Evolutionary conservation across 1,139 yeast species (phyloP).

Genomic region (Kazachstania sp.): DNA sequence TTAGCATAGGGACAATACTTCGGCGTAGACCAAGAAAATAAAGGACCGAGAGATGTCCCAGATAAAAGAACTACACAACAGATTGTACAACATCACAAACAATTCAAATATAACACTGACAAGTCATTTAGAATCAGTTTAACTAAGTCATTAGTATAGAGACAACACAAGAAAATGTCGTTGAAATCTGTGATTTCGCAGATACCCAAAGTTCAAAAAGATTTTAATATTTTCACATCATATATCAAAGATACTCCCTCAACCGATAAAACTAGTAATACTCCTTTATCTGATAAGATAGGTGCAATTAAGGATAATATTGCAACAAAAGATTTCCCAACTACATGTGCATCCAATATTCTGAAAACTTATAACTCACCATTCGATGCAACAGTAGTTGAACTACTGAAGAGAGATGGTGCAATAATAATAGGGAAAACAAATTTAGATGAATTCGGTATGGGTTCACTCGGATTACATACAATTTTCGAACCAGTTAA

Average conservation of each 20-base stretch:
- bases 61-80: no score
- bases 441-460: constrained; percentile 96
- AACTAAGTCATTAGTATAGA: no score
- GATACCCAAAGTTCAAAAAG: constrained; percentile 4
- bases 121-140: no score
- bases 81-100: no score
- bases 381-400: constrained; percentile 67
- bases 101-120: no score
- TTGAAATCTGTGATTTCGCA: constrained; percentile 2
- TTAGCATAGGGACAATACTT: no score
- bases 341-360: constrained; percentile 70
- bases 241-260: background rate
- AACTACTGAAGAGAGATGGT: constrained; percentile 45
- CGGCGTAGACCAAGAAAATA: no score
- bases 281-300: constrained; percentile 14
- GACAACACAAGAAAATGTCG: background rate
- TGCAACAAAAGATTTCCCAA: constrained; percentile 50
- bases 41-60: no score
- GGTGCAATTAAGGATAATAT: constrained; percentile 72
- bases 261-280: background rate
- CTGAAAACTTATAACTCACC: constrained; percentile 60
- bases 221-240: constrained; percentile 7
- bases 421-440: constrained; percentile 59
- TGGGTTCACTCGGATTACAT: constrained; percentile 71
- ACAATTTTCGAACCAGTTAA: constrained; percentile 55